Evolutionary conservation across 202 grass and related monocot species (phyloP).

Genomic region (Carex sylvatica): DNA sequence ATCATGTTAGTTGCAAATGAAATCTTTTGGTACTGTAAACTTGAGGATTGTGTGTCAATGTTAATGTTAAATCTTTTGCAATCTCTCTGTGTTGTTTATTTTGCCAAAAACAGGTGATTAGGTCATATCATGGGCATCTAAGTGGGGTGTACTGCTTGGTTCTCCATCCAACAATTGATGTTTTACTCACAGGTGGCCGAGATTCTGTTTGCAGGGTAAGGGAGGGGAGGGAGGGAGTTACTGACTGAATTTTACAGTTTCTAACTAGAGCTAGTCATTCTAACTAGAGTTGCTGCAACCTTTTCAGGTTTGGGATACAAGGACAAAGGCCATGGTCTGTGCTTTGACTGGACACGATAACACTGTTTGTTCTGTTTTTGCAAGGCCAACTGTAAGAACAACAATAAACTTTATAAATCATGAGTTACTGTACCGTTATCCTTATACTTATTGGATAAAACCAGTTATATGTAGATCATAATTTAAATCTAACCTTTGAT

Average conservation of each 20-base stretch:
- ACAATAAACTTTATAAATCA: background rate
- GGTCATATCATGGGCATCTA: slow-evolving; percentile 96
- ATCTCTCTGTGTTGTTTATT: slow-evolving; percentile 7
- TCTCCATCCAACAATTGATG: slow-evolving; percentile 92
- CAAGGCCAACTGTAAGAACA: slow-evolving; percentile 74
- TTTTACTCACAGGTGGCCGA: slow-evolving; percentile 82
- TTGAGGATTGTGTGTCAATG: background rate
- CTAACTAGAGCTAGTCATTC: too few species aligned
- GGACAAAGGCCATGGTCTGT: slow-evolving; percentile 95
- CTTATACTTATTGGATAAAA: too few species aligned
- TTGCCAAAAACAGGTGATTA: slow-evolving; percentile 63
- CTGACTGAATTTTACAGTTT: too few species aligned
- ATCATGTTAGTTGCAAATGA: background rate
- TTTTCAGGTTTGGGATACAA: slow-evolving; percentile 87
- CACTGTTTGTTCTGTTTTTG: slow-evolving; percentile 96
- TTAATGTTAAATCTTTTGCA: too few species aligned
- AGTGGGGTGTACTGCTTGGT: slow-evolving; percentile 98
- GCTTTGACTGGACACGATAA: slow-evolving; percentile 97
- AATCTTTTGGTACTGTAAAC: background rate
- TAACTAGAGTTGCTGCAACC: background rate
- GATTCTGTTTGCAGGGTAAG: slow-evolving; percentile 99
- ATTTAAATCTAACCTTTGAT: background rate
- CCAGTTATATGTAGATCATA: too few species aligned
- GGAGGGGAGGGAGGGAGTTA: background rate
- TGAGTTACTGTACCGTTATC: slow-evolving; percentile 6